Conservation (phyloP, 1,139 yeast species). For the Saccharomyces hybrid region DNA sequence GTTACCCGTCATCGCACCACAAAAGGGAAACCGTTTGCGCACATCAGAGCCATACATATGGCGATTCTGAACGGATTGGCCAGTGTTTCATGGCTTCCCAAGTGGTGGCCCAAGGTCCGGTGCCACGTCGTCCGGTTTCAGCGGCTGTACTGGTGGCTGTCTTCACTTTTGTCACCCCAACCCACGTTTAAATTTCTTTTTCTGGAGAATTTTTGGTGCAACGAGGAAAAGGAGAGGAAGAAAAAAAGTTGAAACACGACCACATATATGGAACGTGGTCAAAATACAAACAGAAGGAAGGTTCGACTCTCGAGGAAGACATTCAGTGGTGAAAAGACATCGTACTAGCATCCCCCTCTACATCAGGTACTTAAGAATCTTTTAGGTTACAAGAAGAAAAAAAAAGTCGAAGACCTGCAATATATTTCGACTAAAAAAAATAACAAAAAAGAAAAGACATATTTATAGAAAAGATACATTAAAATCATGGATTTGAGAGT, state of each 20-base stretch:
- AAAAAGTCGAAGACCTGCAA: background rate
- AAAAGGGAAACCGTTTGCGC: background rate
- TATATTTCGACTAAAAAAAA: background rate
- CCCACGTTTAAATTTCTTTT: conserved; percentile 1
- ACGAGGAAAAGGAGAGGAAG: conserved; percentile 1
- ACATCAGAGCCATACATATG: too few species aligned
- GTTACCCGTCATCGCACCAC: background rate
- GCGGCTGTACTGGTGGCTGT: background rate
- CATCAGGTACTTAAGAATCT: background rate
- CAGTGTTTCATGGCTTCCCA: too few species aligned
- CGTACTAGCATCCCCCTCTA: background rate
- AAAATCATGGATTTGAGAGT: conserved; percentile 63
- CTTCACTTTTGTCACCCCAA: background rate
- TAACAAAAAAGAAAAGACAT: background rate
- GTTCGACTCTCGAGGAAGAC: background rate
- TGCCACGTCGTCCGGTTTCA: background rate
- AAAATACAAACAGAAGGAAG: background rate
- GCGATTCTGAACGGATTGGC: too few species aligned
- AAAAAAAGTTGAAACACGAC: conserved; percentile 1
- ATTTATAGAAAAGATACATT: background rate
- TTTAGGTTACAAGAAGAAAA: background rate
- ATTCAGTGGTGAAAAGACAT: background rate
- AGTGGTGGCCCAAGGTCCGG: too few species aligned
- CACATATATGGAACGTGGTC: background rate
- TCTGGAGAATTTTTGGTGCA: conserved; percentile 1